Evolutionary conservation across 2,329 filamentous ascomycete species (phyloP).

Genomic region (Aspergillus transmontanensis): DNA sequence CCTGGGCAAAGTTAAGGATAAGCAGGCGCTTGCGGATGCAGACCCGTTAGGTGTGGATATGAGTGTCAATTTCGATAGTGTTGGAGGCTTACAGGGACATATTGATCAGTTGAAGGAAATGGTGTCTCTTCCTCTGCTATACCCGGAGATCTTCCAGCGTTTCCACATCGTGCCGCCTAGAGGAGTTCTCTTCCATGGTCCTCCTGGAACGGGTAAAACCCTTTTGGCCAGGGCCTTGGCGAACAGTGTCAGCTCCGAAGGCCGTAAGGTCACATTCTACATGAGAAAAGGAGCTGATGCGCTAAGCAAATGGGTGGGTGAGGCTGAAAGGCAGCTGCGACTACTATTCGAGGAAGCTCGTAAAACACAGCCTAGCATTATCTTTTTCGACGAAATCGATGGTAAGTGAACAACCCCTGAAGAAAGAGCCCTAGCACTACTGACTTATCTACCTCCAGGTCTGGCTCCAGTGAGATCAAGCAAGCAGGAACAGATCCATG

Average conservation of each 20-base stretch:
- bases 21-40: constrained; percentile 86
- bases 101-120: constrained; percentile 99
- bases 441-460: constrained; percentile 31
- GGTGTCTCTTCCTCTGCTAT: constrained; percentile 90
- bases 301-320: constrained; percentile 97
- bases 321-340: constrained; percentile 92
- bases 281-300: constrained; percentile 99
- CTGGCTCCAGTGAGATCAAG: constrained; percentile 93
- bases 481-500: constrained; percentile 98
- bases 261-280: constrained; percentile 96
- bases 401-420: constrained; percentile 50
- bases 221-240: constrained; percentile 91
- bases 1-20: constrained; percentile 90
- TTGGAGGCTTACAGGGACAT: constrained; percentile 88
- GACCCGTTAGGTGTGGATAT: constrained; percentile 92
- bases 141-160: constrained; percentile 88
- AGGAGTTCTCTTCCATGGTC: constrained; percentile 94
- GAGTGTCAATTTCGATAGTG: constrained; percentile 89
- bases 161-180: constrained; percentile 93
- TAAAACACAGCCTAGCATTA: constrained; percentile 96
- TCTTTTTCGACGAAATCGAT: constrained; percentile 99
- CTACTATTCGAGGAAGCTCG: constrained; percentile 93
- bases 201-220: constrained; percentile 96
- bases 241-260: constrained; percentile 84
- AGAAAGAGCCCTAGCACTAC: not conserved